Evolutionary conservation across 768 basidiomycete species (phyloP).

Genomic region (Udeniomyces megalosporus): DNA sequence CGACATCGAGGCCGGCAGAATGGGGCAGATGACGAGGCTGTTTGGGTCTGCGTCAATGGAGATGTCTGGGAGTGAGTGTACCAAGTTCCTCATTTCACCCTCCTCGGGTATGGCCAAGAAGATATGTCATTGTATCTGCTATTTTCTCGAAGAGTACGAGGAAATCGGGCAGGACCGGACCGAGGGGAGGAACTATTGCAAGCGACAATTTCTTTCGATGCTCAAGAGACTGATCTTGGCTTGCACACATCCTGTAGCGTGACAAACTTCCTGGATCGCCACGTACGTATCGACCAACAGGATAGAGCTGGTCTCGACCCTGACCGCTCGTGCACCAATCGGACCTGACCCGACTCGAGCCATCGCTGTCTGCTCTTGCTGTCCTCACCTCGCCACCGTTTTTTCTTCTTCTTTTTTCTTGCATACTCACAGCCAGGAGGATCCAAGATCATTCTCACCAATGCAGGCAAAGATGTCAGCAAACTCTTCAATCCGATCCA

Average conservation of each 20-base stretch:
- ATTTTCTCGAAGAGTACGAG: no score
- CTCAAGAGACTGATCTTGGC: not conserved
- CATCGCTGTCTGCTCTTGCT: no score
- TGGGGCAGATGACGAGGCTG: not conserved
- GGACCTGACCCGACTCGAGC: no score
- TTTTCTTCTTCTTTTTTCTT: not conserved
- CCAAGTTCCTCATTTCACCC: no score
- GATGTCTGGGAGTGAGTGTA: conserved; percentile 4
- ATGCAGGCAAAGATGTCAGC: conserved; percentile 7
- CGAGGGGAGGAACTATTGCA: no score
- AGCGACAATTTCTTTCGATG: no score
- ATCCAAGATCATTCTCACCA: conserved; percentile 9
- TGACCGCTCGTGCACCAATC: no score
- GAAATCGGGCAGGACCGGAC: no score
- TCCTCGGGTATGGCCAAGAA: no score
- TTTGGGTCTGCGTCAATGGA: not conserved
- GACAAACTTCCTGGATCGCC: not conserved
- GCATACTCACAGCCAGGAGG: conserved; percentile 5
- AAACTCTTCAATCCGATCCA: conserved; percentile 14
- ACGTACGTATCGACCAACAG: not conserved
- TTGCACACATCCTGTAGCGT: not conserved
- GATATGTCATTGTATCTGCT: no score
- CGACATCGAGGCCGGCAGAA: not conserved
- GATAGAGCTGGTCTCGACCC: no score
- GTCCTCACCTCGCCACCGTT: not conserved